Conservation (phyloP, 768 basidiomycete genomes). For the Amanita rubescens region DNA sequence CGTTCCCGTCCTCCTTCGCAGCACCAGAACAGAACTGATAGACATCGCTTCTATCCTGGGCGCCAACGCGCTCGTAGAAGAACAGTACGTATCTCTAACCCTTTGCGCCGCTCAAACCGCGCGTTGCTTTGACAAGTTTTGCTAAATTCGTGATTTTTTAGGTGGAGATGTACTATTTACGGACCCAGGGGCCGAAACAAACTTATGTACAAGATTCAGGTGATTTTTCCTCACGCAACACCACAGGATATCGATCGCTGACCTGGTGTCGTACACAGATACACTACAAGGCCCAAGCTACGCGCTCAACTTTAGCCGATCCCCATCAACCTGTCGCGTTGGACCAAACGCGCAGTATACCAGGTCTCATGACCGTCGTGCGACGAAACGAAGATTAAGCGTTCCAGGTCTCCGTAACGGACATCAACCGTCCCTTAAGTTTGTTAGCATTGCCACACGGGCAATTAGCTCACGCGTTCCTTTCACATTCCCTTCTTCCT, state of each 20-base stretch:
- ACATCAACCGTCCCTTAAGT: no score
- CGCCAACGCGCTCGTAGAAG: constrained; percentile 59
- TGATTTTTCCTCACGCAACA: constrained; percentile 16
- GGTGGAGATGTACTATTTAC: constrained; percentile 60
- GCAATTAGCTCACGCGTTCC: background rate
- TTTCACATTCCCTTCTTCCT: background rate
- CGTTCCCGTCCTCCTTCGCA: constrained; percentile 46
- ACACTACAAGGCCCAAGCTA: constrained; percentile 53
- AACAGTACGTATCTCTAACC: constrained; percentile 40
- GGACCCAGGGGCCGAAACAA: constrained; percentile 41
- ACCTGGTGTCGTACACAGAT: constrained; percentile 33
- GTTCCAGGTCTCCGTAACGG: no score
- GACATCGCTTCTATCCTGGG: constrained; percentile 42
- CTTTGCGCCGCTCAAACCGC: constrained; percentile 11
- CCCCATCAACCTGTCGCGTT: constrained; percentile 57
- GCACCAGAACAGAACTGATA: constrained; percentile 42
- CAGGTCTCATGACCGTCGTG: constrained; percentile 71
- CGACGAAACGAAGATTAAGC: constrained; percentile 28
- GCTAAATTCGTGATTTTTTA: no score
- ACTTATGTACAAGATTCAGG: constrained; percentile 54
- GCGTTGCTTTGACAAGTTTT: no score
- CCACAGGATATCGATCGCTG: no score
- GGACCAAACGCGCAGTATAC: constrained; percentile 51
- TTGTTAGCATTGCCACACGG: background rate
- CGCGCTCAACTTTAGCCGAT: constrained; percentile 44